phyloP scores from a whole-genome alignment of 306 rosid genomes.

The Casuarina equisetifolia region DNA sequence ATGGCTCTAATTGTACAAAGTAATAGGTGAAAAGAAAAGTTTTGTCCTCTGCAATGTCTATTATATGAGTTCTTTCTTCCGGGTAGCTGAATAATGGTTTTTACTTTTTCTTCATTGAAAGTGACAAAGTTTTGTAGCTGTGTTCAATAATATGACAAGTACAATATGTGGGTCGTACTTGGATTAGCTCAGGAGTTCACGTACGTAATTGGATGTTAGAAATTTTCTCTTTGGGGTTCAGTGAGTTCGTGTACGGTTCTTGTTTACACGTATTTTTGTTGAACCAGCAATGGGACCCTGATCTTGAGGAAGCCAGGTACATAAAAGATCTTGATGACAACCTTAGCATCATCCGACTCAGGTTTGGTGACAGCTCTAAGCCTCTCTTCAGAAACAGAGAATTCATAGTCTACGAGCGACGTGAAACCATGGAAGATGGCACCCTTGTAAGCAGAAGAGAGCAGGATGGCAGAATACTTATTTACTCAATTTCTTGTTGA shows the following conservation, averaged over 20 bases:
- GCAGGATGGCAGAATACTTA: neutral
- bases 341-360: slow-evolving; percentile 74
- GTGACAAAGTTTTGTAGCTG: slow-evolving; percentile 5
- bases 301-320: slow-evolving; percentile 81
- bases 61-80: slow-evolving; percentile 8
- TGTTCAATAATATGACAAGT: neutral
- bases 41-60: slow-evolving; percentile 33
- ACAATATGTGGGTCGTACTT: slow-evolving; percentile 1
- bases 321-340: slow-evolving; percentile 70
- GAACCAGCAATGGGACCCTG: slow-evolving; percentile 92
- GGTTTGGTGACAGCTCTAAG: slow-evolving; percentile 81
- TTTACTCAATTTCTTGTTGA: neutral
- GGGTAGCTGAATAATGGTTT: neutral
- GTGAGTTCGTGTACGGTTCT: no score
- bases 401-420: slow-evolving; percentile 81
- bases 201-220: neutral
- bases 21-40: slow-evolving; percentile 29
- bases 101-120: slow-evolving; percentile 15
- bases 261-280: slow-evolving; percentile 1
- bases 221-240: neutral
- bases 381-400: slow-evolving; percentile 81
- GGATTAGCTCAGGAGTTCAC: neutral
- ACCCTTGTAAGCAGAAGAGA: slow-evolving; percentile 51
- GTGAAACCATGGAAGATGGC: slow-evolving; percentile 92
- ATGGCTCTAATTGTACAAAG: no score